These are phyloP conservation scores for Smallanthus sonchifolius DNA, from an alignment of 129 eudicot genomes.

Conservation along the genomic window DNA sequence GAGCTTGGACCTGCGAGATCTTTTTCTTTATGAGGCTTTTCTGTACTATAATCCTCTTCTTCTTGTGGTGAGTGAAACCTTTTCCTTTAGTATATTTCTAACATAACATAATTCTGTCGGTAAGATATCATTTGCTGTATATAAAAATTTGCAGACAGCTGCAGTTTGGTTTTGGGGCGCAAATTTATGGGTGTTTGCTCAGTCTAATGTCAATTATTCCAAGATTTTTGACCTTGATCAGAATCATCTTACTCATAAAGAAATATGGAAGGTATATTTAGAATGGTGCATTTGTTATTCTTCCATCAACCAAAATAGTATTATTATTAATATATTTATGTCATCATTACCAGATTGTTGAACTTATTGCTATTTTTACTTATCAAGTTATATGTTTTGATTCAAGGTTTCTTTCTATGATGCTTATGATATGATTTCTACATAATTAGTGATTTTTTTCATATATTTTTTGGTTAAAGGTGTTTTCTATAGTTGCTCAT, in stretches of 20 bases:
- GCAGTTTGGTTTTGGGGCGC: constrained; percentile 96
- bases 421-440: constrained; percentile 10
- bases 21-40: constrained; percentile 94
- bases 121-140: background rate
- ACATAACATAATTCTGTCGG: background rate
- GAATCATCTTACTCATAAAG: constrained; percentile 82
- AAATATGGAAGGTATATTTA: constrained; percentile 87
- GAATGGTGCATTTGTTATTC: background rate
- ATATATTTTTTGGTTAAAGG: background rate
- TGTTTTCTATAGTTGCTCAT: constrained; percentile 5
- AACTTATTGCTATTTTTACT: background rate
- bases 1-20: constrained; percentile 90
- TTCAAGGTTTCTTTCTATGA: background rate
- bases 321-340: background rate
- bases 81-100: background rate
- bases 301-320: background rate
- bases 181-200: constrained; percentile 93
- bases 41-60: constrained; percentile 94
- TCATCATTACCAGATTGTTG: constrained; percentile 1
- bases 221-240: constrained; percentile 96
- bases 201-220: constrained; percentile 72
- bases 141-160: constrained; percentile 58
- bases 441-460: background rate
- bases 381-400: background rate
- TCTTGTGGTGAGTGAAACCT: constrained; percentile 74